Base-by-base conservation (phyloP, 2,329 filamentous ascomycete species). In the Fusarium nurragi region DNA sequence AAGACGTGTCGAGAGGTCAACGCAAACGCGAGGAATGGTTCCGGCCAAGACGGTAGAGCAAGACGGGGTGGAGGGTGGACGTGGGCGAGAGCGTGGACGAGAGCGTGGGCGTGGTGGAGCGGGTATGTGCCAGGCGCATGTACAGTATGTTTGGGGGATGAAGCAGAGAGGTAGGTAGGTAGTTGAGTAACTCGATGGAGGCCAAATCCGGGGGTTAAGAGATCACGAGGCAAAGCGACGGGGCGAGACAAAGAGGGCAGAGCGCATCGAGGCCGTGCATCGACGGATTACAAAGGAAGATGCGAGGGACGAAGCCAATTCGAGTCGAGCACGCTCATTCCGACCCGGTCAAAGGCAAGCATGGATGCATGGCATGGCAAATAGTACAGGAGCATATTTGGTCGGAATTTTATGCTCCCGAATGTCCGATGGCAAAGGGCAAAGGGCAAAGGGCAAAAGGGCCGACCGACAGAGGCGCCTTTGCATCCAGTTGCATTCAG, bases 21-120 rank as follows among this genome's bases (percentile, higher is more conserved):
- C 47, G 60, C 50, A 54, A 63, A 56, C 55, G 65, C 58, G 61
- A 67, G 59, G 58, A 62, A 67, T 61, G 67, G 56, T 52, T 69
- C 53, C 60, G 59, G 47, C 62, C 60, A 71, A 66, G 61, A 58
- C 57, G 14, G 16, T n/a, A 16, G 30, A 65, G 69, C 67, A 57
- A 63, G 58, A 62, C 37, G 65, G 14, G 62, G 68, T 70, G 67
- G 69, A 70, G 64, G 52, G 65, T 70, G 56, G 59, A 69, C 57
- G 64, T 64, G 65, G 62, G 61, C 53, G 64, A 30, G 13, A 14
- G 26, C 26, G 26, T 26, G 13, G 25, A 12, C 11, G 11, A 11
- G 5, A 12, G 26, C 13, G 26, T 28, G 26, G 14, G 26, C 26
- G 26, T 64, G 64, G 64, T 71, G 64, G 69, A 72, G 70, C 59